Percentiles rank a stretch among this genome's conserved stretches.
Conservation (phyloP, 2,329 filamentous ascomycete genomes). For the Samsoniella hepiali region DNA sequence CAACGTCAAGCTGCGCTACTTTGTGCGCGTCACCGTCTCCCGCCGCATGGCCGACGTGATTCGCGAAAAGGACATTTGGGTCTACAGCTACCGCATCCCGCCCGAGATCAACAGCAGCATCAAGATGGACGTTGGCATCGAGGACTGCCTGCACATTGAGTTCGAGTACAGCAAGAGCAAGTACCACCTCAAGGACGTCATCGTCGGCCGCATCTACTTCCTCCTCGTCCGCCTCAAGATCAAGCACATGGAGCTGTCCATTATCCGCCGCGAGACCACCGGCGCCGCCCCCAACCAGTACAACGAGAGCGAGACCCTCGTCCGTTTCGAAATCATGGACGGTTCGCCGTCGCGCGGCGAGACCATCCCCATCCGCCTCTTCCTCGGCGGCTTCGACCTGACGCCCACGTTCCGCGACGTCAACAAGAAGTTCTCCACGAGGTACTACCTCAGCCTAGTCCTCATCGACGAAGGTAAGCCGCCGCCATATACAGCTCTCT, state of each 20-base stretch:
- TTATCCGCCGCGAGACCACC: constrained; percentile 94
- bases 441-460: constrained; percentile 95
- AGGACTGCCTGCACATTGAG: constrained; percentile 98
- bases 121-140: constrained; percentile 99
- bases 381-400: constrained; percentile 94
- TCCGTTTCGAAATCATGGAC: constrained; percentile 99
- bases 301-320: constrained; percentile 97
- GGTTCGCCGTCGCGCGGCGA: constrained; percentile 92
- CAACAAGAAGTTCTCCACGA: constrained; percentile 99
- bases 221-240: constrained; percentile 96
- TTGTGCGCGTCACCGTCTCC: constrained; percentile 93
- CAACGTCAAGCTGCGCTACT: constrained; percentile 98
- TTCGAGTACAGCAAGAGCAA: constrained; percentile 99
- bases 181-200: constrained; percentile 98
- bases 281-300: constrained; percentile 97
- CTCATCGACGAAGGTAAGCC: constrained; percentile 82
- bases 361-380: constrained; percentile 94
- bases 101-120: constrained; percentile 98
- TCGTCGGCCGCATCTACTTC: constrained; percentile 98
- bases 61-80: constrained; percentile 99
- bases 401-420: constrained; percentile 98
- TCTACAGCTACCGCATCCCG: constrained; percentile 96
- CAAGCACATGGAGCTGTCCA: constrained; percentile 99
- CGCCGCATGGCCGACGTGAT: constrained; percentile 97
- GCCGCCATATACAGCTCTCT: neutral